These are phyloP conservation scores for Sedum album DNA, from an alignment of 164 flowering plant genomes.

Conservation along the genomic window DNA sequence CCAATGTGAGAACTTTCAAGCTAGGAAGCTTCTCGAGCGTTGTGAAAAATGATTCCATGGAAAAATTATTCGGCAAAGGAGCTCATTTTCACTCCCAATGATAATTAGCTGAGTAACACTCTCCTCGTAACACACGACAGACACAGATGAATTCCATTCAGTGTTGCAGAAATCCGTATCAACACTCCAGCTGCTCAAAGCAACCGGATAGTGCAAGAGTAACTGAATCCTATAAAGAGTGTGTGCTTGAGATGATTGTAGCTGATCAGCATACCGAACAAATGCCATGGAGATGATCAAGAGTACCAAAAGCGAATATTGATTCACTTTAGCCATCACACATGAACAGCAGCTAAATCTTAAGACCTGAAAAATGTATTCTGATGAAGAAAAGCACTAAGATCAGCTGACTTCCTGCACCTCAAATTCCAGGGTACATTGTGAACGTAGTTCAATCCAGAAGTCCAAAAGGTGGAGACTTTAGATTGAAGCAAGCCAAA, in stretches of 20 bases:
- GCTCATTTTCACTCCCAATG: constrained; percentile 39
- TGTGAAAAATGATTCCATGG: constrained; percentile 58
- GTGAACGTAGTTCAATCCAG: background rate
- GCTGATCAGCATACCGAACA: constrained; percentile 34
- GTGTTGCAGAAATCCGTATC: constrained; percentile 68
- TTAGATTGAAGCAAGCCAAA: constrained; percentile 6
- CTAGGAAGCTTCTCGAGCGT: constrained; percentile 60
- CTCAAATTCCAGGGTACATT: background rate
- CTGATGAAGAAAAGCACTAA: background rate
- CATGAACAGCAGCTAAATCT: background rate
- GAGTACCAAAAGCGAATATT: background rate
- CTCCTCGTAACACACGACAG: constrained; percentile 78
- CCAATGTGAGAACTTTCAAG: constrained; percentile 79
- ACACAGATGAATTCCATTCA: constrained; percentile 42
- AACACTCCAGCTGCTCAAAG: constrained; percentile 56
- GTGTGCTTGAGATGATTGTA: constrained; percentile 54
- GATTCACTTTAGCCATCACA: background rate
- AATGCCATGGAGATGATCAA: constrained; percentile 16
- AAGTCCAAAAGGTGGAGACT: background rate
- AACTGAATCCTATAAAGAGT: constrained; percentile 54
- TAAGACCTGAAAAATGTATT: background rate
- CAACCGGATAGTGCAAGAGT: constrained; percentile 51
- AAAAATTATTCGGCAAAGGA: constrained; percentile 51
- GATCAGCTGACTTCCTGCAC: background rate
- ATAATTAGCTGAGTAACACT: constrained; percentile 77